Base-by-base conservation (phyloP, 192 early-diverging fungal species). In the Podila epigama region DNA sequence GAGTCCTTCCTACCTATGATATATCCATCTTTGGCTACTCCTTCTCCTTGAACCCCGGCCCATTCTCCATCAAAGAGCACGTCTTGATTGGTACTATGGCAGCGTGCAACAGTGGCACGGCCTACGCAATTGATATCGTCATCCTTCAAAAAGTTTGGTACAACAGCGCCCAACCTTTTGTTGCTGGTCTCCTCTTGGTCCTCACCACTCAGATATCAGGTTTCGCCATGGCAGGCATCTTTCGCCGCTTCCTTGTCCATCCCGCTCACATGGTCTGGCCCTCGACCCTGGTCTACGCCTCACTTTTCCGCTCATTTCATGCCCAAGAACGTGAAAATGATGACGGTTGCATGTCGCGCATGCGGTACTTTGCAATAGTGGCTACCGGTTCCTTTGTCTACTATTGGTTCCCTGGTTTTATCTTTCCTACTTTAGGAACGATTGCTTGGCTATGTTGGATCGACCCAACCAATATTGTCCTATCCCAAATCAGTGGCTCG, bases 211-310 rank as follows among this genome's bases (percentile, higher is more conserved):
- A 64, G 61, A 22, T 78, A 8, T 28, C 79, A 9, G 81, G 81
- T 28, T 82, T 70, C 53, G 81, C 77, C 58, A 62, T 94, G 71
- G 89, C 93, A n/a, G 94, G 93, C 48, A 66, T 93, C 3, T 72
- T 85, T 22, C 90, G 95, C 32, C 85, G 85, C 35, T 93, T 87
- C 72, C 79, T 96, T 7, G 93, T 96, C 12, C 84, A 88, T 51
- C 93, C 94, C 18, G 75, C 90, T 6, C 82, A 87, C 13, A 94
- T 96, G 93, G 80, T 92, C 31, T 97, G 93, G 93, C 95, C 95
- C 6, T 59, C 82, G 0, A 88, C 80, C 32, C 82, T 96, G 29
- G 81, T 90, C 16, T 85, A 82, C 52, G 87, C 93, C 31, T 88
- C 91, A 9, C 77, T 94, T 33, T 92, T 93, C 72, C 84, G 86